Conservation (phyloP, 2,329 filamentous ascomycete species). For the Apiospora sp. region DNA sequence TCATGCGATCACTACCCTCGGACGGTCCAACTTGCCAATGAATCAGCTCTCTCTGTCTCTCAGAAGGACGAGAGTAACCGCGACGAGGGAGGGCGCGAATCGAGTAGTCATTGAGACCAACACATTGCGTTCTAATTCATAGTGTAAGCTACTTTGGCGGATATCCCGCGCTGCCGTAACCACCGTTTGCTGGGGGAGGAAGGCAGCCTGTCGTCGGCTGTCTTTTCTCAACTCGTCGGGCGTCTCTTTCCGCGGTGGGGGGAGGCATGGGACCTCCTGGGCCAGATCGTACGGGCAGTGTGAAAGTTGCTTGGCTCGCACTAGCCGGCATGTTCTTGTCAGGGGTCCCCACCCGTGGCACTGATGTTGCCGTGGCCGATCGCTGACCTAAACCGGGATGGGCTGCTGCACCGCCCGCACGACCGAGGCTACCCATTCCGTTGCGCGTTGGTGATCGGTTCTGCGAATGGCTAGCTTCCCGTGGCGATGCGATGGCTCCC, state of each 20-base stretch:
- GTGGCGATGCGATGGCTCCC: conserved; percentile 63
- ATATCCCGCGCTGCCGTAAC: conserved; percentile 45
- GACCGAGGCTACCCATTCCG: conserved; percentile 55
- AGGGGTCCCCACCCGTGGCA: conserved; percentile 55
- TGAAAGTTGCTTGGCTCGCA: conserved; percentile 61
- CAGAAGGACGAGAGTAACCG: background rate
- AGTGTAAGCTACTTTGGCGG: conserved; percentile 38
- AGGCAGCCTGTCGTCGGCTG: conserved; percentile 61
- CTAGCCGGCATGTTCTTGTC: conserved; percentile 48
- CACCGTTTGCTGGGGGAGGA: conserved; percentile 55
- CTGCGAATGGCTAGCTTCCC: conserved; percentile 52
- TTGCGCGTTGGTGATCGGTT: conserved; percentile 62
- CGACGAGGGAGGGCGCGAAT: background rate
- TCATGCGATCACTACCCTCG: background rate
- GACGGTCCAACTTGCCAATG: background rate
- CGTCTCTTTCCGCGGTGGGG: conserved; percentile 64
- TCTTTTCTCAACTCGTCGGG: conserved; percentile 62
- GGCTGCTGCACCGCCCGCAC: conserved; percentile 51
- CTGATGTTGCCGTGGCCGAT: conserved; percentile 59
- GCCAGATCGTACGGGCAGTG: conserved; percentile 70
- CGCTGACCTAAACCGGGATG: conserved; percentile 64
- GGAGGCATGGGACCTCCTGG: conserved; percentile 66
- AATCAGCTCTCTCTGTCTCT: background rate
- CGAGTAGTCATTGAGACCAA: background rate
- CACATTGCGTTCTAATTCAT: background rate